phyloP scores from a whole-genome alignment of 176 grass and related monocot species.

The Juncus inflexus region DNA sequence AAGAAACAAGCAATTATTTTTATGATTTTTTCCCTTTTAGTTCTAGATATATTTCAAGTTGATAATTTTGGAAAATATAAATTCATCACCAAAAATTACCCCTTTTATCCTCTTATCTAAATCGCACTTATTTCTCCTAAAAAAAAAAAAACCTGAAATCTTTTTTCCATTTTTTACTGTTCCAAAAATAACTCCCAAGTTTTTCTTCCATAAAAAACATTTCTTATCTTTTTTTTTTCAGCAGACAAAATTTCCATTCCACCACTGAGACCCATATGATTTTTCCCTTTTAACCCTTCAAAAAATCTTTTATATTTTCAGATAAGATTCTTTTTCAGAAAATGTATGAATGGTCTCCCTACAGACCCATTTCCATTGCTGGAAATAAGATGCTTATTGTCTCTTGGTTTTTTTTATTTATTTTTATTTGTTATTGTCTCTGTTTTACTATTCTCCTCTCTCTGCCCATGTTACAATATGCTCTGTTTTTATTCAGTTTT shows the following conservation, averaged over 20 bases:
- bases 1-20: no score
- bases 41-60: conserved; percentile 5
- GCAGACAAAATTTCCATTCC: conserved; percentile 16
- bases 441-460: conserved; percentile 18
- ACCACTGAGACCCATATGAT: conserved; percentile 9
- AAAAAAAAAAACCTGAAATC: neutral
- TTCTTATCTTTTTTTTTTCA: neutral
- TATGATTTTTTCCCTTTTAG: neutral
- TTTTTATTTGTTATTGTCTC: conserved; percentile 32
- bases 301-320: conserved; percentile 29
- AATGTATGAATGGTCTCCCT: conserved; percentile 82
- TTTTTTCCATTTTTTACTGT: neutral
- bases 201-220: no score
- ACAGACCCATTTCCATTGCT: conserved; percentile 49
- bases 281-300: conserved; percentile 15
- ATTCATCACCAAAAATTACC: neutral
- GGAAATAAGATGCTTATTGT: conserved; percentile 63
- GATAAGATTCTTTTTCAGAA: conserved; percentile 62
- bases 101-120: neutral
- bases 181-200: neutral
- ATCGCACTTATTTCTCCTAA: conserved; percentile 18
- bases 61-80: neutral
- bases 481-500: conserved; percentile 52
- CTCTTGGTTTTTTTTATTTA: conserved; percentile 31
- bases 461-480: conserved; percentile 44